Conservation (phyloP, 495 filamentous ascomycete genomes). For the Podospora tetraspora region DNA sequence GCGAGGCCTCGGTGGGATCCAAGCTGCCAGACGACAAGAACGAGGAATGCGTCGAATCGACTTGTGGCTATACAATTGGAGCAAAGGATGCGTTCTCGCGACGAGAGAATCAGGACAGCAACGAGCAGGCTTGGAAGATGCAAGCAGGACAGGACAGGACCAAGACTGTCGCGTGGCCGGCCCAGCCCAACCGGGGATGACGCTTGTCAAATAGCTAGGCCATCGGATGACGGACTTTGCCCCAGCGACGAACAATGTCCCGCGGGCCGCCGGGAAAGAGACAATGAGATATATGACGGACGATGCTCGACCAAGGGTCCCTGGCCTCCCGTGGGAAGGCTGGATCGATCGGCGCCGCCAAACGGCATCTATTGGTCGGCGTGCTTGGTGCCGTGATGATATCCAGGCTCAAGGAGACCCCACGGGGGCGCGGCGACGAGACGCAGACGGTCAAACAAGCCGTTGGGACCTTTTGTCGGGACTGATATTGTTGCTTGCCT, state of each 20-base stretch:
- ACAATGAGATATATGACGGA: constrained; percentile 6
- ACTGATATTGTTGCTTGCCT: not conserved
- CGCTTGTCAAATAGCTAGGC: constrained; percentile 12
- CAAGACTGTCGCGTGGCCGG: constrained; percentile 4
- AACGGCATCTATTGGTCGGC: constrained; percentile 23
- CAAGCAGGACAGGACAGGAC: constrained; percentile 4
- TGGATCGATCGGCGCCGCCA: constrained; percentile 3
- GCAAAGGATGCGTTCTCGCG: not conserved
- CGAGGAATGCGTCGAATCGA: not conserved
- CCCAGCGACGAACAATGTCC: constrained; percentile 1
- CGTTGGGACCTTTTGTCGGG: constrained; percentile 3
- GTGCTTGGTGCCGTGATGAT: constrained; percentile 11
- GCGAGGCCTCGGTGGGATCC: constrained; percentile 5
- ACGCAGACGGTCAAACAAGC: not conserved
- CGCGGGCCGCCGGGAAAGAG: constrained; percentile 21
- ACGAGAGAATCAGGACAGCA: not conserved
- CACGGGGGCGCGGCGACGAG: not conserved
- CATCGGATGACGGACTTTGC: not conserved
- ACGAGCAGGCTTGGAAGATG: not conserved
- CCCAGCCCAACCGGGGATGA: not conserved
- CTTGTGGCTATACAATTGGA: not conserved
- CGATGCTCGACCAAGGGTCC: constrained; percentile 3
- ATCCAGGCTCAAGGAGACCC: constrained; percentile 1
- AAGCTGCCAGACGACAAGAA: not conserved
- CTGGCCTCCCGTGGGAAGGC: not conserved